Evolutionary conservation across 2,329 filamentous ascomycete genomes (phyloP).

Genomic region (Aspergillus melleus): DNA sequence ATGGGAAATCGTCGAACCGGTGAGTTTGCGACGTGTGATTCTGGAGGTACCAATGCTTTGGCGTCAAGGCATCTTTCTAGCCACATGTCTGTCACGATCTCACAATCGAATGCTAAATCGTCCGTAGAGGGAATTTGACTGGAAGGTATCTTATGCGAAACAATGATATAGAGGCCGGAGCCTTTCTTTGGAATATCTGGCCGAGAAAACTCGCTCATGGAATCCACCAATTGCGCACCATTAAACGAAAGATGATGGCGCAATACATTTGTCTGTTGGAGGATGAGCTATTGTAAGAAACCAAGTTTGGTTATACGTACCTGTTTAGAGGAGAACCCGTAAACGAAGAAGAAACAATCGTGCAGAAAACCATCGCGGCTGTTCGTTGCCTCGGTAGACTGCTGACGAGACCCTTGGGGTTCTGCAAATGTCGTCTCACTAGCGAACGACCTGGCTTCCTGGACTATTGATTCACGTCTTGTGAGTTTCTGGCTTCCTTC

Average conservation of each 20-base stretch:
- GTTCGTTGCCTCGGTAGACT: constrained; percentile 19
- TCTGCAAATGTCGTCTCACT: constrained; percentile 38
- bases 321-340: constrained; percentile 59
- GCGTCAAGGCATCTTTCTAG: constrained; percentile 83
- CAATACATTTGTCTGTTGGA: constrained; percentile 35
- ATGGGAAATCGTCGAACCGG: constrained; percentile 74
- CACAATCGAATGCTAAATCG: constrained; percentile 43
- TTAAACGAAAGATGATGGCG: constrained; percentile 42
- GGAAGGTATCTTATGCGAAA: constrained; percentile 38
- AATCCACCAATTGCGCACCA: constrained; percentile 40
- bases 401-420: constrained; percentile 22
- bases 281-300: constrained; percentile 13
- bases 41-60: constrained; percentile 69
- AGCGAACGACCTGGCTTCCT: constrained; percentile 39
- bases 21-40: constrained; percentile 69
- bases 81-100: constrained; percentile 83
- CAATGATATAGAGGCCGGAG: constrained; percentile 39
- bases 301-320: constrained; percentile 39
- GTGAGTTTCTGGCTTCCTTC: constrained; percentile 16
- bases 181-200: constrained; percentile 35
- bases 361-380: constrained; percentile 53
- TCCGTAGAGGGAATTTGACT: constrained; percentile 39
- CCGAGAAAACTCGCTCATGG: constrained; percentile 34
- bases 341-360: constrained; percentile 58
- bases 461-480: constrained; percentile 25